Conservation (phyloP, 169 alveolate genomes). For the Plasmodium gaboni region DNA sequence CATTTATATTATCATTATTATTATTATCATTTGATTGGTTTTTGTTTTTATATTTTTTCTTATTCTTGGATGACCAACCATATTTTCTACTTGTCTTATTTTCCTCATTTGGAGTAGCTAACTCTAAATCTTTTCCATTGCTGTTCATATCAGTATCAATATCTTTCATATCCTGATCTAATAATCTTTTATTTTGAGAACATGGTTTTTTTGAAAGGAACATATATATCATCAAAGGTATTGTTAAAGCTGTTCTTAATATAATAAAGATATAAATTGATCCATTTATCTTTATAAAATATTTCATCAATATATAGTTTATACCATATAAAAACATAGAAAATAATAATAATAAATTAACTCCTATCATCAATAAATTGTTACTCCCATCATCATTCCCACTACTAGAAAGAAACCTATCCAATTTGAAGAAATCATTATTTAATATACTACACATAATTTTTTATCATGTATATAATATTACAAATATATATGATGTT, state of each 20-base stretch:
- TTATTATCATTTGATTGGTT: conserved; percentile 5
- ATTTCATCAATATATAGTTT: conserved; percentile 67
- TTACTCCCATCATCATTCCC: conserved; percentile 10
- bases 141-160: background rate
- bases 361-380: conserved; percentile 1
- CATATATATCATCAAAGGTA: conserved; percentile 58
- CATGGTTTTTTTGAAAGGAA: conserved; percentile 27
- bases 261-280: conserved; percentile 44
- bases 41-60: conserved; percentile 4
- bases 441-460: conserved; percentile 29
- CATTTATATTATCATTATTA: conserved; percentile 2
- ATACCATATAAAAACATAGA: conserved; percentile 70
- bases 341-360: conserved; percentile 39
- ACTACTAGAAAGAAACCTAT: background rate
- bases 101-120: background rate
- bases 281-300: conserved; percentile 67
- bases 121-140: background rate
- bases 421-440: conserved; percentile 22
- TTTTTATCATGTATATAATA: background rate
- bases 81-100: background rate
- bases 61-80: background rate
- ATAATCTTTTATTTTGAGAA: conserved; percentile 54
- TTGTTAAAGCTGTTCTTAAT: conserved; percentile 41
- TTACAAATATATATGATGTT: too few relatives aligned
- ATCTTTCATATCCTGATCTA: conserved; percentile 9